These are phyloP conservation scores for Cercospora citrullina DNA, from an alignment of 2,329 filamentous ascomycete genomes.

Conservation along the genomic window DNA sequence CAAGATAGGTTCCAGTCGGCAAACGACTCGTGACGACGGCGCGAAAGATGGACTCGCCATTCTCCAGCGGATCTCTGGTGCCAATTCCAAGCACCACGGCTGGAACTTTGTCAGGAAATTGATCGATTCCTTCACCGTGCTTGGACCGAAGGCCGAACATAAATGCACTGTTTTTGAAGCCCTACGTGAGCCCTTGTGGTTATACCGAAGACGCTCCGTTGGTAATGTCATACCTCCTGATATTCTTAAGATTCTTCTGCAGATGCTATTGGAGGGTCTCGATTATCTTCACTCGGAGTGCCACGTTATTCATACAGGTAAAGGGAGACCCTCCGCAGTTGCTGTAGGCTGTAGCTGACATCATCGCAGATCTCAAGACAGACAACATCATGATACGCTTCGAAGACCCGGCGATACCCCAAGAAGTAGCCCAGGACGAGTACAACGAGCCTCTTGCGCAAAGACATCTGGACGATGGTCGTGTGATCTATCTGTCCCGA, in stretches of 20 bases:
- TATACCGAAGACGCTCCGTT: constrained; percentile 18
- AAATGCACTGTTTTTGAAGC: constrained; percentile 30
- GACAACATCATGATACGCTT: constrained; percentile 28
- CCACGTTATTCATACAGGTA: constrained; percentile 30
- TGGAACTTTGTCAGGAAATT: constrained; percentile 9
- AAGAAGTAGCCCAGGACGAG: constrained; percentile 17
- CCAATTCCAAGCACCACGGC: neutral
- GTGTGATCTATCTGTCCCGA: constrained; percentile 23
- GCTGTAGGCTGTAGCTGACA: neutral
- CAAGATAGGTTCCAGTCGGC: neutral
- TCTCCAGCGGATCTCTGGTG: neutral
- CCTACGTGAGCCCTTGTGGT: constrained; percentile 22
- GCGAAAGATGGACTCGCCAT: neutral
- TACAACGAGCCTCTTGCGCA: constrained; percentile 21
- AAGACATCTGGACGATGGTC: constrained; percentile 22
- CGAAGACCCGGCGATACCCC: constrained; percentile 22
- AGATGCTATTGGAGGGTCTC: constrained; percentile 25
- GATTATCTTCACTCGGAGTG: constrained; percentile 33
- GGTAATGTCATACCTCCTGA: constrained; percentile 17
- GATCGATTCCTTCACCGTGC: constrained; percentile 17
- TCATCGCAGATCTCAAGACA: constrained; percentile 21
- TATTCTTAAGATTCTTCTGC: constrained; percentile 22
- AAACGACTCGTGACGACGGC: neutral
- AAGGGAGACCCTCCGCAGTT: neutral
- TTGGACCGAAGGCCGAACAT: constrained; percentile 21